Evolutionary conservation across 805 yeast genomes (phyloP), one percentile per base, ranked within the genome.

Genomic region (Saccharomycopsis microspora): DNA sequence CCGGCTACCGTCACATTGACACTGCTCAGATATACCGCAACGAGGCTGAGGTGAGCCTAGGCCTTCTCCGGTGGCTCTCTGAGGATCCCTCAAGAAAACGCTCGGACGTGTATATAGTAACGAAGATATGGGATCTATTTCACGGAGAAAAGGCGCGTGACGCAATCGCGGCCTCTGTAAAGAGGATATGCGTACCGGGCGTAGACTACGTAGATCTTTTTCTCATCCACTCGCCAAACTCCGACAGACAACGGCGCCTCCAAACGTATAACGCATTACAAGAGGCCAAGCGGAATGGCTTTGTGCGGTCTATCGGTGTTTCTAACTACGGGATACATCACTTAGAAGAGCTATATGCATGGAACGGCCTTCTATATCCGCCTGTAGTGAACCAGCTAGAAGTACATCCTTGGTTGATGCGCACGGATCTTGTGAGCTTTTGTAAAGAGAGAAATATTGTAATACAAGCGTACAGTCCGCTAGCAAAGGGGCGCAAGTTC

Each of bases 321-420:
- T 77, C 84, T 35, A 80, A 80, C 61, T 80, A 69, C 57, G 83
- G 83, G 11, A 59, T 65, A 28, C 67, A 69, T 43, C 85, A 80
- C 57, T 56, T 80, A 31, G 62, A 76, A 55, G 83, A 80, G 59
- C 60, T 81, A 28, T 57, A 72, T 37, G 58, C 57, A 4, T 73
- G 76, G 70, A 62, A 62, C 7, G 74, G 66, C 3, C 63, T 78
- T 39, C 64, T 62, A 46, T 58, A 61, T 51, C 59, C 50, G 55
- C 79, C 79, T 0, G 73, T 64, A 1, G 66, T 71, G 9, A 72
- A 74, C 58, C 79, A 75, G 57, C 62, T 75, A 45, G 79, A 74
- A 52, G 58, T 72, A 52, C 68, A 71, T 55, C 76, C 76, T 0
- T 73, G 76, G 76, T 58, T 69, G 37, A 68, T 67, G 68, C 60